phyloP scores from a whole-genome alignment of 129 eudicot genomes.

The Tanacetum coccineum region DNA sequence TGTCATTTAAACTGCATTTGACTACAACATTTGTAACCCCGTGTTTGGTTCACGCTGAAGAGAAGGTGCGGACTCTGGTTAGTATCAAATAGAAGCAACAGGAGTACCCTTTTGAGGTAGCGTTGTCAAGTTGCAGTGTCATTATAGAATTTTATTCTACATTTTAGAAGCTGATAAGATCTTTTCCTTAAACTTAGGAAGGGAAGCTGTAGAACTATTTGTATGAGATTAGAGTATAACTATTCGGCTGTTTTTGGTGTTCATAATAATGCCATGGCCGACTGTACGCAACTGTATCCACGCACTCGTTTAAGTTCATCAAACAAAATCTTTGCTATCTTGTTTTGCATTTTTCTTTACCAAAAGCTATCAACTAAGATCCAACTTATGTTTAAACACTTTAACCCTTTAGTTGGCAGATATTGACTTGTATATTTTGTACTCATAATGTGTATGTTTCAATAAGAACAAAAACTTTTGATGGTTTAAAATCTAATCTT shows the following conservation, averaged over 20 bases:
- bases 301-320: too few relatives aligned
- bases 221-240: slow-evolving; percentile 7
- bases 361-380: too few relatives aligned
- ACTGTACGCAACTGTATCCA: not conserved
- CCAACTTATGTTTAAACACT: too few relatives aligned
- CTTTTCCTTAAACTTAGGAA: slow-evolving; percentile 10
- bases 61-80: slow-evolving; percentile 7
- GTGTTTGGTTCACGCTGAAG: slow-evolving; percentile 9
- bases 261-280: not conserved
- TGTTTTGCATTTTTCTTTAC: too few relatives aligned
- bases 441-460: not conserved
- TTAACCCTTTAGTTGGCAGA: too few relatives aligned
- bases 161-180: not conserved
- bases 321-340: too few relatives aligned
- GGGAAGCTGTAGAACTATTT: slow-evolving; percentile 12
- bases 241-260: not conserved
- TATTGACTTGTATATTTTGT: too few relatives aligned
- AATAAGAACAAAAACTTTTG: not conserved
- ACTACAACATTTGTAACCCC: slow-evolving; percentile 16
- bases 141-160: slow-evolving; percentile 1
- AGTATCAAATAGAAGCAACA: slow-evolving; percentile 9
- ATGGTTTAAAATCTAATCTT: not conserved
- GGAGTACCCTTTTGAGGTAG: slow-evolving; percentile 13
- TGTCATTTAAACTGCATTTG: slow-evolving; percentile 17
- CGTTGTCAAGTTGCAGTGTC: not conserved